phyloP scores from a whole-genome alignment of 306 rosid species.

The Albizia julibrissin region DNA sequence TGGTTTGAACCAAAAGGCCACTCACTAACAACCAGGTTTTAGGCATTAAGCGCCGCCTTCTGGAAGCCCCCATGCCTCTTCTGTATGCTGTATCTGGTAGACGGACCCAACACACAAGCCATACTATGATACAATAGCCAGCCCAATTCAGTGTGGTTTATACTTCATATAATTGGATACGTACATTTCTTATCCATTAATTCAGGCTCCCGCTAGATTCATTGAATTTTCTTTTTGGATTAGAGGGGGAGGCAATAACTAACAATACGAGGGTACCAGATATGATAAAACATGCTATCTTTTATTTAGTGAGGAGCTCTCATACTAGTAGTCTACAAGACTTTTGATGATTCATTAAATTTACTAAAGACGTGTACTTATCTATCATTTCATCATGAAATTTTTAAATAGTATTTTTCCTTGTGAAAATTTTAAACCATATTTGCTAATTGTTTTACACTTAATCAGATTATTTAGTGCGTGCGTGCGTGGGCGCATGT shows the following conservation, averaged over 20 bases:
- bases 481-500: too few relatives aligned
- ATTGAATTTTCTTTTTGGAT: neutral
- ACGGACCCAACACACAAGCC: neutral
- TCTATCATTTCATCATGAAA: neutral
- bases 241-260: too few relatives aligned
- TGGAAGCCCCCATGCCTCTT: conserved; percentile 23
- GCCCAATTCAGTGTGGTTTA: neutral
- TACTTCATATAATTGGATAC: neutral
- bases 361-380: neutral
- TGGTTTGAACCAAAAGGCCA: conserved; percentile 41
- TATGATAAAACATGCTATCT: too few relatives aligned
- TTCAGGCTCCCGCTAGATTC: neutral
- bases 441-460: too few relatives aligned
- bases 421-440: neutral
- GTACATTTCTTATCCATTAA: too few relatives aligned
- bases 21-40: conserved; percentile 1
- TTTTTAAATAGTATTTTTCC: neutral
- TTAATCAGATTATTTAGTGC: too few relatives aligned
- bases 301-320: fast-evolving
- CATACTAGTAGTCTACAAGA: too few relatives aligned
- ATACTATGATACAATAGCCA: neutral
- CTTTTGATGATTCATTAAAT: neutral
- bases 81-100: neutral
- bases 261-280: too few relatives aligned
- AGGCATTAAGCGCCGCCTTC: conserved; percentile 17